These are phyloP conservation scores for Orbilia ellipsospora DNA, from an alignment of 2,329 filamentous ascomycete species.

Conservation along the genomic window DNA sequence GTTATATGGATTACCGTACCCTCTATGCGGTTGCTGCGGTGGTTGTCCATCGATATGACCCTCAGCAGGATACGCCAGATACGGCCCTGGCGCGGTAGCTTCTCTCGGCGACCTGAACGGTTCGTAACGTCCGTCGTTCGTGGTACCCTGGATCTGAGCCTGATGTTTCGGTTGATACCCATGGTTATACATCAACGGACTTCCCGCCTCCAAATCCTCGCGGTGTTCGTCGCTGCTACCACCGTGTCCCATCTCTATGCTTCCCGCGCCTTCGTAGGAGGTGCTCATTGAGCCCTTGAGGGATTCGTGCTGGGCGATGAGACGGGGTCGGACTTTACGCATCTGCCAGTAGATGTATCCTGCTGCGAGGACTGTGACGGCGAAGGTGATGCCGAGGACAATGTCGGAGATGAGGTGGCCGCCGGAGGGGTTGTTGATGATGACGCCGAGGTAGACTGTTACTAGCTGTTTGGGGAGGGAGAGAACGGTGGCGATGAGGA, in stretches of 20 bases:
- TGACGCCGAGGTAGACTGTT: conserved; percentile 64
- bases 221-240: neutral
- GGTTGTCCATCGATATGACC: neutral
- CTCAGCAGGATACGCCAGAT: conserved; percentile 1
- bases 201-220: conserved; percentile 18
- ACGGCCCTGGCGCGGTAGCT: conserved; percentile 6
- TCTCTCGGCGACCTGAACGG: conserved; percentile 9
- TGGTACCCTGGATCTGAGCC: neutral
- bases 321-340: conserved; percentile 56
- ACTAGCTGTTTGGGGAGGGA: conserved; percentile 64
- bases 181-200: conserved; percentile 30
- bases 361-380: conserved; percentile 62
- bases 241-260: conserved; percentile 26
- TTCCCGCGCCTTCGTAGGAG: conserved; percentile 16
- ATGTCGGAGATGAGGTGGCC: conserved; percentile 60
- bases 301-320: conserved; percentile 47
- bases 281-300: conserved; percentile 21
- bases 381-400: conserved; percentile 61
- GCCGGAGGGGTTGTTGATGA: conserved; percentile 56
- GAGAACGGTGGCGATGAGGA: conserved; percentile 63
- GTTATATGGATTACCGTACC: conserved; percentile 14
- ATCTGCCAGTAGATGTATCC: conserved; percentile 63
- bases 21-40: neutral
- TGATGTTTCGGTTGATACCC: neutral
- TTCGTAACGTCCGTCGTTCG: conserved; percentile 19